Base-by-base conservation (phyloP, 2,329 filamentous ascomycete genomes). In the Ceratocystis papillata region DNA sequence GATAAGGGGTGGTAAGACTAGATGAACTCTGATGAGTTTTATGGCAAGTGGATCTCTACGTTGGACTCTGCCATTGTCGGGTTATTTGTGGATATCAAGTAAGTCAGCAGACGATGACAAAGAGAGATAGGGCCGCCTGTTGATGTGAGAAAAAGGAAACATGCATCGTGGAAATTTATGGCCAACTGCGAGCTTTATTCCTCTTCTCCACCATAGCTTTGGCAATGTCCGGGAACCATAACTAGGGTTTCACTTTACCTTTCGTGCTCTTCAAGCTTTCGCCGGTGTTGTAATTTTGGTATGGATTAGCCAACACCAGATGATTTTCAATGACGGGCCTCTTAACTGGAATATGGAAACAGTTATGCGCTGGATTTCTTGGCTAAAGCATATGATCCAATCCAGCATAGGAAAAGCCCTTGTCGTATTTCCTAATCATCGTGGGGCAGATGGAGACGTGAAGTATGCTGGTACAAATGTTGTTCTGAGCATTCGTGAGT, bases 291-390 rank as follows among this genome's bases (percentile, higher is more conserved):
- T 89, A 1, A 82, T 90, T 41, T 69, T 93, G 0, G 0, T 2
- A 91, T 92, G 88, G 87, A 89, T 0, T 93, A 88, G 88, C 77
- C 88, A 44, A 90, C 87, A 1, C 77, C 73, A 64, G 83, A 78
- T 68, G 79, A 77, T 70, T 78, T 84, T 77, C 71, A 83, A 71
- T 65, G 77, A 69, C n/a, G 76, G 69, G 69, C 82, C 82, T 0
- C 72, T 79, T 0, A 81, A 84, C 59, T 87, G 88, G 0, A 25
- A 25, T 25, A 25, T 25, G 22, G 83, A 88, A 20, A 90, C 87
- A 0, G 72, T 93, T 7, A 81, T 83, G 0, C 92, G 92, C 71
- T 93, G 89, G 89, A 77, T 89, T 0, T 81, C 83, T n/a, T 80
- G 89, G 0, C 78, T 93, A 3, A 84, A 87, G 64, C 88, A 89